Percentiles rank a stretch among this genome's conserved stretches.
Evolutionary conservation across 768 basidiomycete genomes (phyloP).

Genomic region (Lenzites betulinus): DNA sequence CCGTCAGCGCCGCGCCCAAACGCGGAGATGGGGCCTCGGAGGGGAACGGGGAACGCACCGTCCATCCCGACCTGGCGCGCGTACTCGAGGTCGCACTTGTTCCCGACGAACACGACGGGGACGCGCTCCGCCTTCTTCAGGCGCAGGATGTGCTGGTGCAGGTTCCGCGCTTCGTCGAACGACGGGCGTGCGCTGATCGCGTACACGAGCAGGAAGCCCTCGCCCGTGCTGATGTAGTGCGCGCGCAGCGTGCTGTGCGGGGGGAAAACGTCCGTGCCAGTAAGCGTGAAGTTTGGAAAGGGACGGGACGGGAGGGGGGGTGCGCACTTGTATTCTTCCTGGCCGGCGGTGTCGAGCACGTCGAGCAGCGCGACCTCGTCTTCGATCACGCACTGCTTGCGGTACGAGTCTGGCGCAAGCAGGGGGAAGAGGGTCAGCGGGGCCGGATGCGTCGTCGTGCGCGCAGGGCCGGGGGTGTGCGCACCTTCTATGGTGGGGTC

Average conservation of each 20-base stretch:
- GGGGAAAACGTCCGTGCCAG: background rate
- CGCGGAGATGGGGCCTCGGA: background rate
- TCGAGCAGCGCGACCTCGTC: conserved; percentile 95
- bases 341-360: conserved; percentile 95
- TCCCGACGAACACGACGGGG: conserved; percentile 94
- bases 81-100: conserved; percentile 95
- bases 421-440: no score
- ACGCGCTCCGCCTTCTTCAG: conserved; percentile 96
- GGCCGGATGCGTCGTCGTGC: no score
- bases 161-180: conserved; percentile 94
- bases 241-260: conserved; percentile 89
- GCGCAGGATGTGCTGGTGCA: conserved; percentile 94
- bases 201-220: conserved; percentile 97
- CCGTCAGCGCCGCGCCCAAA: no score
- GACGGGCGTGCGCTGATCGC: conserved; percentile 97
- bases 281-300: no score
- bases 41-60: conserved; percentile 49
- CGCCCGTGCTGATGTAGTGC: conserved; percentile 98
- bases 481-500: conserved; percentile 95
- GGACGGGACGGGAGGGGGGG: conserved; percentile 58
- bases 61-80: conserved; percentile 96
- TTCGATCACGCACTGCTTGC: conserved; percentile 96
- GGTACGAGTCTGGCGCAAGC: conserved; percentile 93
- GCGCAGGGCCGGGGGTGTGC: background rate
- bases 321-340: conserved; percentile 99